phyloP scores from a whole-genome alignment of 192 early-diverging fungal genomes.

The Entrophospora sp. region DNA sequence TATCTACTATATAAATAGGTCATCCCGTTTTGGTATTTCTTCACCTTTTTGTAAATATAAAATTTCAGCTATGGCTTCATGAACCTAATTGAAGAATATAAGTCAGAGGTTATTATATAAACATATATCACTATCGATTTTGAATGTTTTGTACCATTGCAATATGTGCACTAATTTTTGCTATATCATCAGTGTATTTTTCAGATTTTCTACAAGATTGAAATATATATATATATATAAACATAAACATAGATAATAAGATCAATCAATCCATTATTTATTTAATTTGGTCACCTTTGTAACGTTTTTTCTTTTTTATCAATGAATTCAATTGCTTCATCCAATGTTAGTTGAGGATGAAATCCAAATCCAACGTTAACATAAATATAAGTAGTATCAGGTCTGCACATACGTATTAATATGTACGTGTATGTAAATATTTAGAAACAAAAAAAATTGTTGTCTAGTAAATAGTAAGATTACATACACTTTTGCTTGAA shows the following conservation, averaged over 20 bases:
- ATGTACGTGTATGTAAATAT: neutral
- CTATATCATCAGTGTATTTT: slow-evolving; percentile 5
- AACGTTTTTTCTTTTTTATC: slow-evolving; percentile 16
- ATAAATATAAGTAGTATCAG: slow-evolving; percentile 61
- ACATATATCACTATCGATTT: neutral
- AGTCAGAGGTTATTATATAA: neutral
- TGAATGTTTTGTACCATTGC: slow-evolving; percentile 18
- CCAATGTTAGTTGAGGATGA: slow-evolving; percentile 17
- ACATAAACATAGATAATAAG: neutral
- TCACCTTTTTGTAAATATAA: slow-evolving; percentile 8
- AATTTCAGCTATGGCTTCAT: slow-evolving; percentile 14
- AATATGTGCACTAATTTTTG: slow-evolving; percentile 18
- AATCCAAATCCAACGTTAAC: slow-evolving; percentile 68
- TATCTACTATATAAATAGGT: neutral
- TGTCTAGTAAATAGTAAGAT: neutral
- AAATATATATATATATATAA: neutral
- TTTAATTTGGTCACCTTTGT: neutral
- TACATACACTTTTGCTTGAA: slow-evolving; percentile 72
- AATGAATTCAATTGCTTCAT: slow-evolving; percentile 18
- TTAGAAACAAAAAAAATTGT: neutral
- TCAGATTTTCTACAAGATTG: slow-evolving; percentile 7
- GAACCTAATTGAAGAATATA: neutral
- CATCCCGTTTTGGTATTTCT: neutral
- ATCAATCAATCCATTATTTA: neutral
- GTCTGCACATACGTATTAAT: slow-evolving; percentile 27